Evolutionary conservation across 495 filamentous ascomycete genomes (phyloP), one percentile per base, ranked within the genome.

Genomic region (Tuber borchii): DNA sequence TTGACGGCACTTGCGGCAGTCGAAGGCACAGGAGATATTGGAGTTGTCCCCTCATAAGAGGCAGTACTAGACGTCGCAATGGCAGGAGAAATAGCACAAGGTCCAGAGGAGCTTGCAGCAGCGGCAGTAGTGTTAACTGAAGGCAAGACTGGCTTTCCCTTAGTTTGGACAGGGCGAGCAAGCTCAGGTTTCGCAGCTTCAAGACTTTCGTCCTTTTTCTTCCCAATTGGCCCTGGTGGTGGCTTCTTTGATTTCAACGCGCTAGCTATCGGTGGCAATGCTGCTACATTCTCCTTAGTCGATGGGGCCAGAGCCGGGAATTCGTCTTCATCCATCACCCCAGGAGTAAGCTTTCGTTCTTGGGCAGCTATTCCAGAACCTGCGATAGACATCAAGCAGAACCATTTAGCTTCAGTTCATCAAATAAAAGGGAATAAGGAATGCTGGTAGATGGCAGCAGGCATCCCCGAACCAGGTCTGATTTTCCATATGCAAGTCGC

Each of bases 281-380:
- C n/a, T 65, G 19, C 26, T 65, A 31, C n/a, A 22, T 39, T 68
- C 22, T n/a, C 56, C 70, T 75, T 65, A 31, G 56, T 80, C 51
- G 81, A 68, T 51, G 80, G 81, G 69, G 81, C 84, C 4, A 90
- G 85, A 19, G 88, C 87, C 43, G 89, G 89, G 51, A 90, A 90
- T 77, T 90, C 89, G 78, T 90, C 88, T 51, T 89, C 86, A 74
- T 87, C 85, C 48, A 85, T 73, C 46, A 79, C 70, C 17, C 78
- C 78, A 3, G 78, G 78, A 44, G 78, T 80, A 48, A 79, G 71
- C 46, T 79, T 79, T 61, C 78, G 70, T 75, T 72, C 71, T 75
- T 65, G 56, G 56, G 56, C 0, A 34, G 56, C 34, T 34, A 65
- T 34, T 34, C 56, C 56, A 65, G 56, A 34, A 65, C 56, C 56